phyloP scores from a whole-genome alignment of 1,284 basidiomycete species.

The Apiotrichum veenhuisii region DNA sequence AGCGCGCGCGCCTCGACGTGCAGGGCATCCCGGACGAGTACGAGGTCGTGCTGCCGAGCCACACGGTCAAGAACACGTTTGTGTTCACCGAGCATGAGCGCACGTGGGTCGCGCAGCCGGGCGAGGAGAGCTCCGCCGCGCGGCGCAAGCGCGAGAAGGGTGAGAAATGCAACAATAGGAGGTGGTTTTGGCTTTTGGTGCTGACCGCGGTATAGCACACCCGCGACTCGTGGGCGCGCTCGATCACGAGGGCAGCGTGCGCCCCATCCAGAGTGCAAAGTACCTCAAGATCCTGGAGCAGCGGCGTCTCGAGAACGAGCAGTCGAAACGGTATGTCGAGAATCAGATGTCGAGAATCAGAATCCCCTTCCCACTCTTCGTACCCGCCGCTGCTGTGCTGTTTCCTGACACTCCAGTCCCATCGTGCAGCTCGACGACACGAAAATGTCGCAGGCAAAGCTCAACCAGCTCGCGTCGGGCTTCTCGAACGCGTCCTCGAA shows the following conservation, averaged over 20 bases:
- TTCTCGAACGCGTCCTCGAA: constrained; percentile 33
- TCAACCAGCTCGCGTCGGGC: constrained; percentile 42
- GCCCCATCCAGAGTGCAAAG: constrained; percentile 43
- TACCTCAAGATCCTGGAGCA: constrained; percentile 51
- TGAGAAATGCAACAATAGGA: constrained; percentile 10
- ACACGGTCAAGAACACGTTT: constrained; percentile 39
- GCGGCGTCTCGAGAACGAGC: constrained; percentile 47
- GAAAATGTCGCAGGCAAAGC: constrained; percentile 34
- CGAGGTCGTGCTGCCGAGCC: constrained; percentile 33
- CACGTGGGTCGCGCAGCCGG: constrained; percentile 17
- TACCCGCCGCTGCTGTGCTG: too few species aligned
- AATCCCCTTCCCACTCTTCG: too few species aligned
- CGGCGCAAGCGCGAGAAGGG: constrained; percentile 40
- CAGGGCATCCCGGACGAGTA: constrained; percentile 38
- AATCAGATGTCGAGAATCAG: neutral
- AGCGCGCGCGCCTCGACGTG: constrained; percentile 25
- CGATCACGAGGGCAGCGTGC: constrained; percentile 43
- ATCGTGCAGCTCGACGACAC: constrained; percentile 50
- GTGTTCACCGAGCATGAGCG: constrained; percentile 39
- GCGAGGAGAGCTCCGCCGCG: constrained; percentile 5
- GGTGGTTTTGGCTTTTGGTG: too few species aligned
- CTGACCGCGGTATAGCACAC: constrained; percentile 17
- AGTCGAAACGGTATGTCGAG: constrained; percentile 42
- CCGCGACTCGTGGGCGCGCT: constrained; percentile 38
- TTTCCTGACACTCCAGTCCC: constrained; percentile 21